Evolutionary conservation across 2,329 filamentous ascomycete genomes (phyloP).

Genomic region (Talaromyces sp.): DNA sequence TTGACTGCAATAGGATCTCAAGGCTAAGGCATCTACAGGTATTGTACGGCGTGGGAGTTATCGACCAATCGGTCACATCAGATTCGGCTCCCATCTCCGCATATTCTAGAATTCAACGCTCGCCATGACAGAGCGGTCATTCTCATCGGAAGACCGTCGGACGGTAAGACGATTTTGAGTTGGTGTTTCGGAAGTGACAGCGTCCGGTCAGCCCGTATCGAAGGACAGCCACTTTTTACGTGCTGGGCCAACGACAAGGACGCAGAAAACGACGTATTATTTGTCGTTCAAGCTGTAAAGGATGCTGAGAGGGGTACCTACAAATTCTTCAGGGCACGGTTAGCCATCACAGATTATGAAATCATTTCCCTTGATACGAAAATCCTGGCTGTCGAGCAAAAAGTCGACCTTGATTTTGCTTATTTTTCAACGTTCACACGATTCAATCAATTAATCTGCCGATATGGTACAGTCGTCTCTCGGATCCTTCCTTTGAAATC

Average conservation of each 20-base stretch:
- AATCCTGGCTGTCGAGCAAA: not conserved
- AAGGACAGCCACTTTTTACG: not conserved
- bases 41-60: conserved; percentile 11
- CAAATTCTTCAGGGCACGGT: conserved; percentile 4
- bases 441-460: conserved; percentile 6
- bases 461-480: not conserved
- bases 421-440: not conserved
- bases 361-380: not conserved
- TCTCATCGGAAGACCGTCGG: not conserved
- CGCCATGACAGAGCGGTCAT: not conserved
- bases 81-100: conserved; percentile 8
- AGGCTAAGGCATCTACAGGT: conserved; percentile 6
- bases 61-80: not conserved
- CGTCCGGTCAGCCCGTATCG: conserved; percentile 4
- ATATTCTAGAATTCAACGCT: conserved; percentile 7
- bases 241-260: not conserved
- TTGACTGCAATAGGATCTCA: not conserved
- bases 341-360: not conserved
- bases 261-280: not conserved
- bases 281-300: not conserved
- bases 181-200: conserved; percentile 10
- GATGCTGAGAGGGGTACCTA: not conserved
- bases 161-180: not conserved
- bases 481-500: conserved; percentile 2
- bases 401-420: not conserved